Percentiles rank a stretch among this genome's conserved stretches.
Evolutionary conservation across 345 rosid species (phyloP).

Genomic region (Eucalyptus cladocalyx): DNA sequence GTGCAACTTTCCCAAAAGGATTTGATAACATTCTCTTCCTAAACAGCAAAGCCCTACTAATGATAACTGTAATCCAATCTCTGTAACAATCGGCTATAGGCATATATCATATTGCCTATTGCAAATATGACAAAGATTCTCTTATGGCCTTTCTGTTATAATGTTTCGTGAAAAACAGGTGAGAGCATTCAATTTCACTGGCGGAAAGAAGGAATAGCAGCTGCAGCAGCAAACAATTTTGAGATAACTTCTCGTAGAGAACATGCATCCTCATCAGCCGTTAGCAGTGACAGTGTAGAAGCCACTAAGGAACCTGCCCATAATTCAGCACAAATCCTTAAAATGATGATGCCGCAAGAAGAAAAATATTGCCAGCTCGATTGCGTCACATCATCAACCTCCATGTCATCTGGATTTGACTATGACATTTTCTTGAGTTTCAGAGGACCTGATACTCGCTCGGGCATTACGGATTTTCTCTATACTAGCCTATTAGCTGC

Average conservation of each 20-base stretch:
- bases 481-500: neutral
- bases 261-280: neutral
- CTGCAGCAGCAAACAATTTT: neutral
- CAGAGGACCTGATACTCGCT: neutral
- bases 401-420: neutral
- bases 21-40: neutral
- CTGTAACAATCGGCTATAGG: fast-evolving
- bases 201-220: neutral
- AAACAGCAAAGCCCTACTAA: neutral
- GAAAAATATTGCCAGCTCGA: neutral
- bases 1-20: neutral
- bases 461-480: neutral
- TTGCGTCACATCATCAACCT: neutral
- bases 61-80: neutral
- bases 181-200: neutral
- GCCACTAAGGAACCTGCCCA: neutral
- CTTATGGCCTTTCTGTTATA: neutral
- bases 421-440: neutral
- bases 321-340: neutral
- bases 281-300: neutral
- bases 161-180: neutral
- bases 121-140: neutral
- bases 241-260: neutral
- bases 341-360: neutral
- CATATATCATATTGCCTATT: neutral